Percentiles rank a stretch among this genome's conserved stretches.
phyloP scores from a whole-genome alignment of 306 rosid genomes.

The Sphenostylis stenocarpa region DNA sequence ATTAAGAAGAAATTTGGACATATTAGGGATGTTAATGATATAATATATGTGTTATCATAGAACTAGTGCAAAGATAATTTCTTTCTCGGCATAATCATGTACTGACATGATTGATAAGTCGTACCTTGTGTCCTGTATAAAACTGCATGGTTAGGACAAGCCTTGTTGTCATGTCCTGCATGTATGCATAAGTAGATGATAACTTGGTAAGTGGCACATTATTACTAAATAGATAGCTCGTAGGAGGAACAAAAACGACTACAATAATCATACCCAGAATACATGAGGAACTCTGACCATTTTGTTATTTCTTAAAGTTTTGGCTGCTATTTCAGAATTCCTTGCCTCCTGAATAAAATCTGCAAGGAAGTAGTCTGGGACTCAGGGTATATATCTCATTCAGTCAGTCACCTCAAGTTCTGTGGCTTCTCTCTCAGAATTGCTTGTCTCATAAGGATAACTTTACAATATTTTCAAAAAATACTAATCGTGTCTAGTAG shows the following conservation, averaged over 20 bases:
- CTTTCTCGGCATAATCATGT: neutral
- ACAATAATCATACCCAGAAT: conserved; percentile 70
- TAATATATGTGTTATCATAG: conserved; percentile 15
- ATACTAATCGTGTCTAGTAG: neutral
- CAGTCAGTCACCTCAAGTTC: conserved; percentile 16
- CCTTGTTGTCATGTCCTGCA: conserved; percentile 75
- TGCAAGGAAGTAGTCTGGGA: conserved; percentile 37
- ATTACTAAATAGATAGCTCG: conserved; percentile 3
- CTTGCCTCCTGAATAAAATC: conserved; percentile 88
- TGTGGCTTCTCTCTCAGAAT: neutral
- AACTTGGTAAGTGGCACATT: conserved; percentile 18
- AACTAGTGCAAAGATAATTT: neutral
- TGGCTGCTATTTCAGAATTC: conserved; percentile 82
- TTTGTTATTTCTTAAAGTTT: conserved; percentile 63
- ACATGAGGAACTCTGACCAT: conserved; percentile 70
- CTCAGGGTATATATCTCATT: conserved; percentile 19
- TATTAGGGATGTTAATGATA: conserved; percentile 12
- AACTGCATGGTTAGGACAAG: conserved; percentile 85
- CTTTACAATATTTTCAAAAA: conserved; percentile 11
- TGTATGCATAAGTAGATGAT: conserved; percentile 29
- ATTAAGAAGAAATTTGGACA: conserved; percentile 1
- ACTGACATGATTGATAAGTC: conserved; percentile 27
- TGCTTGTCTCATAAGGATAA: conserved; percentile 2
- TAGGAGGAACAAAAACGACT: conserved; percentile 12
- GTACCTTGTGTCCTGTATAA: conserved; percentile 71